Evolutionary conservation across 1,284 basidiomycete species (phyloP).

Genomic region (Microbotryomycetes sp.): DNA sequence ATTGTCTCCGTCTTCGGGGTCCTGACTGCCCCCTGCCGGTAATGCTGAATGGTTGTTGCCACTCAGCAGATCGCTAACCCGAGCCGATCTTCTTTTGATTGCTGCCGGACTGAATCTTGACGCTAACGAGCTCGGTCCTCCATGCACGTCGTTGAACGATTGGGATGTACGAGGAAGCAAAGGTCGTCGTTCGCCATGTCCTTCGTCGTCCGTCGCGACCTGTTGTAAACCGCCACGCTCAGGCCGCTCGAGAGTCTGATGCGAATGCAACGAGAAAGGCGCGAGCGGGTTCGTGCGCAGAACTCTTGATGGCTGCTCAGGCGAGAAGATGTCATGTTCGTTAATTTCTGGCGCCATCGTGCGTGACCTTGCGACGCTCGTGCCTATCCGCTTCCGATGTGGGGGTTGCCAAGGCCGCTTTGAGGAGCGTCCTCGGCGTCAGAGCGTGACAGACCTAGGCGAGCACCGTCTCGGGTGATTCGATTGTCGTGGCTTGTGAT

Average conservation of each 20-base stretch:
- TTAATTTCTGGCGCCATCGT: neutral
- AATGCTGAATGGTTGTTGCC: conserved; percentile 8
- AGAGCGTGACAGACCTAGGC: too few species aligned
- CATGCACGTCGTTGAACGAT: neutral
- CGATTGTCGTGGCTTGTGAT: too few species aligned
- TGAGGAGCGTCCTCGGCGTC: too few species aligned
- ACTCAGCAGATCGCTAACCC: conserved; percentile 22
- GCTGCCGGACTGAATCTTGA: conserved; percentile 6
- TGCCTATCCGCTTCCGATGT: too few species aligned
- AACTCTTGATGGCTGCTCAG: neutral
- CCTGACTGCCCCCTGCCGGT: neutral
- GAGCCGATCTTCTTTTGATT: conserved; percentile 16
- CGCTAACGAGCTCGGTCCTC: neutral
- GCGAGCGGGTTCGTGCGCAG: neutral
- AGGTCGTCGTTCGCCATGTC: neutral
- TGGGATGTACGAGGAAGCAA: neutral
- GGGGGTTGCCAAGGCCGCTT: too few species aligned
- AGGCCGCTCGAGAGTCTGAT: neutral
- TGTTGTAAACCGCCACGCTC: neutral
- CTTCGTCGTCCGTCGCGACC: neutral
- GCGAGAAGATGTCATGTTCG: neutral
- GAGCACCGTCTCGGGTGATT: too few species aligned
- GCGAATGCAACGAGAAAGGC: neutral
- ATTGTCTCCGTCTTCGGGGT: neutral
- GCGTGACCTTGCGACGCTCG: too few species aligned